Percentiles rank a stretch among this genome's conserved stretches.
phyloP scores from a whole-genome alignment of 371 early-diverging fungal genomes.

The Saksenaea vasiformis region DNA sequence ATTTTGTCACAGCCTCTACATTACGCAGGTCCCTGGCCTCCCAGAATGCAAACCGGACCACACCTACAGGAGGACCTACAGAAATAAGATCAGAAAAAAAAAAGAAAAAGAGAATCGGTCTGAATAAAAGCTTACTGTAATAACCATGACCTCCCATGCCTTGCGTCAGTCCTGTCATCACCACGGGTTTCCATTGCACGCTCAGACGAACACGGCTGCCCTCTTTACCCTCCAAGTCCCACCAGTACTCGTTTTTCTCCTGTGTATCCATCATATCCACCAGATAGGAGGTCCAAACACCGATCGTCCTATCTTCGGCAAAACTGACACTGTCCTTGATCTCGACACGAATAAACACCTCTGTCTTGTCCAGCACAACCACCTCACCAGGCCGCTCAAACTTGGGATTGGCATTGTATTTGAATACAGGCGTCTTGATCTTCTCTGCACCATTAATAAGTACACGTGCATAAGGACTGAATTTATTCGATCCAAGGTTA shows the following conservation, averaged over 20 bases:
- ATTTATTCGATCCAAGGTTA: slow-evolving; percentile 34
- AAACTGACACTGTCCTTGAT: slow-evolving; percentile 45
- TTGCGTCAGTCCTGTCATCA: slow-evolving; percentile 49
- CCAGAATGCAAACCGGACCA: slow-evolving; percentile 75
- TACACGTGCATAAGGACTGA: slow-evolving; percentile 50
- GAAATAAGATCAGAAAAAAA: neutral
- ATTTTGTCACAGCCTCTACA: slow-evolving; percentile 66
- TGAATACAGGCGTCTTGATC: slow-evolving; percentile 39
- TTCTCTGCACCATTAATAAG: slow-evolving; percentile 49
- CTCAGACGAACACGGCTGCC: slow-evolving; percentile 52
- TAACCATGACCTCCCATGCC: slow-evolving; percentile 38
- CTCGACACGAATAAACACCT: slow-evolving; percentile 36
- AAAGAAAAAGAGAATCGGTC: neutral
- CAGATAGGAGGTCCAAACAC: slow-evolving; percentile 35
- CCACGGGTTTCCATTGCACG: slow-evolving; percentile 59
- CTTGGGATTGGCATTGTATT: slow-evolving; percentile 46
- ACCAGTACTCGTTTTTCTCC: slow-evolving; percentile 45
- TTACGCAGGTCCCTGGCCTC: slow-evolving; percentile 79
- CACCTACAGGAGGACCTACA: slow-evolving; percentile 73
- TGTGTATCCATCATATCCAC: slow-evolving; percentile 37
- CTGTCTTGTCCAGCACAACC: slow-evolving; percentile 49
- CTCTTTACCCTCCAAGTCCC: slow-evolving; percentile 27
- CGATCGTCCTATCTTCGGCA: slow-evolving; percentile 32
- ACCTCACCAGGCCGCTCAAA: slow-evolving; percentile 54
- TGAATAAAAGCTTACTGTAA: slow-evolving; percentile 45